Evolutionary conservation across 1,139 yeast species (phyloP), one percentile per base, ranked within the genome.

Genomic region (Kluyveromyces sp.): DNA sequence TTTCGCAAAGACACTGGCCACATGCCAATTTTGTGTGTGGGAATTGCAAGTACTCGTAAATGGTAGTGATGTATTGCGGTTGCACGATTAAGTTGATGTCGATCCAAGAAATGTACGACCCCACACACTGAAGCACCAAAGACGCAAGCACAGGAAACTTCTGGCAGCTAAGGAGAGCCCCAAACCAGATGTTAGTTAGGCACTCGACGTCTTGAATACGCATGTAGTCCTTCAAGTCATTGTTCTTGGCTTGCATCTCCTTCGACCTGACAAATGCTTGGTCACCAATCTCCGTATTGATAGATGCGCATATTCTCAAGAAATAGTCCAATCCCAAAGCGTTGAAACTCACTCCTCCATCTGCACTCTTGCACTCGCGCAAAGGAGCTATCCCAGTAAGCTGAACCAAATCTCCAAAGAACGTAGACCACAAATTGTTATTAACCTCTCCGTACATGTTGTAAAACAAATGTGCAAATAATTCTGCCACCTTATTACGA

Each of bases 231-330:
- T 94, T 94, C 52, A 92, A 71, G 39, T 70, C 63, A 55, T 77
- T 83, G 61, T 84, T 86, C 56, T 89, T 76, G 47, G 81, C 83
- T 42, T 79, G 80, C 32, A 73, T 64, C 29, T 73, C 75, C 54
- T 78, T 78, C 7, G 83, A 77, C 55, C 96, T 76, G 31, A 81
- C 69, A 53, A 89, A 83, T 57, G 89, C 76, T 60, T 85, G 92
- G 64, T 94, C 98, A 31, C 96, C 98, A 54, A 94, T 88, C 65
- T 90, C 97, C 42, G 81, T 82, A 62, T 94, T 97, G 50, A 92
- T 79, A 29, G 85, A 78, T 42, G 81, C 67, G 48, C 89, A 69
- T 15, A 88, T 75, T 57, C 97, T 76, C 40, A 85, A 67, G 62
- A 84, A 89, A 65, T 86, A 79, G 61, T 90, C 97, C 10, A 82